A percentile compares a stretch with the other conserved stretches of the same genome.
These are phyloP conservation scores for Phytophthora quininea DNA, from an alignment of 352 stramenopile genomes.

Conservation along the genomic window DNA sequence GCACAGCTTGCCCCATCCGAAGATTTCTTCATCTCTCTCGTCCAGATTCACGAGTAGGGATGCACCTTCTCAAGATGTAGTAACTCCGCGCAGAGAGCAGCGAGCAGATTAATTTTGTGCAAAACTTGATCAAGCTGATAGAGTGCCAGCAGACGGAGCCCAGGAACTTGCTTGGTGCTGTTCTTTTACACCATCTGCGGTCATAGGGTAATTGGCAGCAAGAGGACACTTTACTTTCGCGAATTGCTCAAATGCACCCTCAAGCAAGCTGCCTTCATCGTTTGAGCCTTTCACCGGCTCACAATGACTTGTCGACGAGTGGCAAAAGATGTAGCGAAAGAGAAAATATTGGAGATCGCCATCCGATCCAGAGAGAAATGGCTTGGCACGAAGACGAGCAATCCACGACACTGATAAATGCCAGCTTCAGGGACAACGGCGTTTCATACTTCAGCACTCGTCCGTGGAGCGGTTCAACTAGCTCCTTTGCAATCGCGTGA, in stretches of 20 bases:
- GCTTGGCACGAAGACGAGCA: slow-evolving; percentile 5
- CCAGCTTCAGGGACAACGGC: slow-evolving; percentile 18
- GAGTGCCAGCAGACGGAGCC: neutral
- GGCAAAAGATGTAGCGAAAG: slow-evolving; percentile 23
- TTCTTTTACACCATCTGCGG: neutral
- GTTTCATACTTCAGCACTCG: slow-evolving; percentile 23
- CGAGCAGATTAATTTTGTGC: neutral
- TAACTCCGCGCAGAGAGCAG: neutral
- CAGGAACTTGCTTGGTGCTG: neutral
- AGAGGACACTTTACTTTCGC: neutral
- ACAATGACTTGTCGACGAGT: slow-evolving; percentile 21
- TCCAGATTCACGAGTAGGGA: neutral
- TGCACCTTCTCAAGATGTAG: neutral
- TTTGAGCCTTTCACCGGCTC: slow-evolving; percentile 4
- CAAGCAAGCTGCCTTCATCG: no score
- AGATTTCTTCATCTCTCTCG: no score
- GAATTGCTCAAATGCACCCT: neutral
- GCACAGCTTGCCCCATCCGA: no score
- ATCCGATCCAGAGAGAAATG: slow-evolving; percentile 28
- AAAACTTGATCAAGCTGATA: neutral
- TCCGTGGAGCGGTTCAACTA: slow-evolving; percentile 23
- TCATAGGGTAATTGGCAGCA: neutral
- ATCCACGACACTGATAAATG: slow-evolving; percentile 38
- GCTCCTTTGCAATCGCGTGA: neutral
- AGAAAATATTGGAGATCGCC: slow-evolving; percentile 36